phyloP scores from a whole-genome alignment of 169 alveolate genomes.

The Plasmodium chabaudi region DNA sequence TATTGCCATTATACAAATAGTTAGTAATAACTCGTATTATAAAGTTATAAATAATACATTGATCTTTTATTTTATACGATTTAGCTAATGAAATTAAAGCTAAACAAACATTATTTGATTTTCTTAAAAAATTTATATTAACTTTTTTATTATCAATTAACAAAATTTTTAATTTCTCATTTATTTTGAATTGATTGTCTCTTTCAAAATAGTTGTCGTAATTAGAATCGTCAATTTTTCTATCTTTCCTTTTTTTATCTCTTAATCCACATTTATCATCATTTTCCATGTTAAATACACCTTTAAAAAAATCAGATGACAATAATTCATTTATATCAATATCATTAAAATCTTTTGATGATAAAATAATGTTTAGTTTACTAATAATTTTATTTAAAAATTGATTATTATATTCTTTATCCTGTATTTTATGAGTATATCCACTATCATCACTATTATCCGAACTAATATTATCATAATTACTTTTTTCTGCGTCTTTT shows the following conservation, averaged over 20 bases:
- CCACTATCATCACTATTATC: neutral
- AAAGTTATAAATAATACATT: constrained; percentile 66
- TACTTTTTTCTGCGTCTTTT: neutral
- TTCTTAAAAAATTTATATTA: constrained; percentile 71
- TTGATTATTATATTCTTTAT: neutral
- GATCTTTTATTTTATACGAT: constrained; percentile 73
- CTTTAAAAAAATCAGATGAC: constrained; percentile 14
- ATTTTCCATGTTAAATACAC: neutral
- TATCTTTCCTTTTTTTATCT: neutral
- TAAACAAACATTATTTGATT: constrained; percentile 72
- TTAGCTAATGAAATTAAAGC: constrained; percentile 54
- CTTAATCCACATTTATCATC: neutral
- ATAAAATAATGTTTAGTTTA: constrained; percentile 8
- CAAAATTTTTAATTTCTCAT: constrained; percentile 39
- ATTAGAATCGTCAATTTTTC: neutral
- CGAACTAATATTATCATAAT: neutral
- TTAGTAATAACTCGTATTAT: constrained; percentile 51
- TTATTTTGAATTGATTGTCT: constrained; percentile 18
- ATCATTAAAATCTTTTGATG: constrained; percentile 19
- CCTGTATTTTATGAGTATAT: neutral
- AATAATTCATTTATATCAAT: constrained; percentile 31
- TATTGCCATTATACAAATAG: constrained; percentile 70
- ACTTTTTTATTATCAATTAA: constrained; percentile 27
- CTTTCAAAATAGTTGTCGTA: neutral
- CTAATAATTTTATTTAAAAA: constrained; percentile 13